Evolutionary conservation across 2,329 filamentous ascomycete species (phyloP).

Genomic region (Apiospora pterosperma): DNA sequence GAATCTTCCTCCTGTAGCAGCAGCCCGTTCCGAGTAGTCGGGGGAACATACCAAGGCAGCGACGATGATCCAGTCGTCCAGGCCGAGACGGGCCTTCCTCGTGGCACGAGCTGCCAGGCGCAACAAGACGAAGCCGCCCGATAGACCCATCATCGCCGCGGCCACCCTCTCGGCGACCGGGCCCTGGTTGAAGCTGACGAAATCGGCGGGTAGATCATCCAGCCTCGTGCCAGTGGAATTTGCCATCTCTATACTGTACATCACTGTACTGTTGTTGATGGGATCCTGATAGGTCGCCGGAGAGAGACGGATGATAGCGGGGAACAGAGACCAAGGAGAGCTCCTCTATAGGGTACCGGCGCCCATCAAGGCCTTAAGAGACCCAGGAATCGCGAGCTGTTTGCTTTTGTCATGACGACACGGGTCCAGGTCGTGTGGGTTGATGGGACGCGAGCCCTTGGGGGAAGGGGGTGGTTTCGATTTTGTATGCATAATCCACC

Average conservation of each 20-base stretch:
- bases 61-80: slow-evolving; percentile 5
- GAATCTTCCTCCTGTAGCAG: background rate
- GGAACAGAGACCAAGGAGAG: background rate
- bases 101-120: background rate
- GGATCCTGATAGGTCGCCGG: background rate
- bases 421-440: background rate
- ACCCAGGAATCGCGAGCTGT: background rate
- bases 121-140: background rate
- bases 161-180: slow-evolving; percentile 1
- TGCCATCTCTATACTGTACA: background rate
- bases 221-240: background rate
- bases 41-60: background rate
- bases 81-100: background rate
- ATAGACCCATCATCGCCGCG: slow-evolving; percentile 1
- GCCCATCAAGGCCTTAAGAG: background rate
- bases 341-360: background rate
- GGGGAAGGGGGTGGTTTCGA: background rate
- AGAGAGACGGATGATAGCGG: background rate
- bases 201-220: background rate
- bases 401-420: slow-evolving; percentile 1
- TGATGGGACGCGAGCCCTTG: background rate
- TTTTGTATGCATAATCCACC: background rate
- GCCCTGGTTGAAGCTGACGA: slow-evolving; percentile 1
- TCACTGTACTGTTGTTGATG: background rate
- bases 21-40: background rate